Conservation (phyloP, 169 alveolate genomes). For the Plasmodium vivax region DNA sequence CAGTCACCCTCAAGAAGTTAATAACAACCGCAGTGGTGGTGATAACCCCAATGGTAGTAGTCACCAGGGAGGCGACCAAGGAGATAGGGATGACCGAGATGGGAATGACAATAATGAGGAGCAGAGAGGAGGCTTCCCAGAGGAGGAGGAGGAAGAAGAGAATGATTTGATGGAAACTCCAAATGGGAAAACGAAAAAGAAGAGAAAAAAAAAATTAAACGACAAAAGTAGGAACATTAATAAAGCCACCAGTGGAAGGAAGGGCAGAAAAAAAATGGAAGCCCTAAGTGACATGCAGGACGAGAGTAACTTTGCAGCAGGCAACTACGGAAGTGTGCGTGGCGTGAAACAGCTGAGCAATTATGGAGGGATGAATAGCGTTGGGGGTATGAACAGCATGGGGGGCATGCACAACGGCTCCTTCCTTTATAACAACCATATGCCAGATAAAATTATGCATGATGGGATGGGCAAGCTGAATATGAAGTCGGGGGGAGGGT, state of each 20-base stretch:
- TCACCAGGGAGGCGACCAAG: background rate
- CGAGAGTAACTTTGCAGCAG: slow-evolving; percentile 11
- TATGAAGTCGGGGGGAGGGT: background rate
- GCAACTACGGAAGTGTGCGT: slow-evolving; percentile 5
- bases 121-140: background rate
- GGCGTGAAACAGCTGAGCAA: background rate
- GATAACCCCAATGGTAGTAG: background rate
- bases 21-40: too few species aligned
- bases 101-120: background rate
- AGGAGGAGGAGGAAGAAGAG: background rate
- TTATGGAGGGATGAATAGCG: background rate
- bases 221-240: slow-evolving; percentile 59
- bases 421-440: background rate
- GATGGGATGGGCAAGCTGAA: background rate
- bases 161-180: slow-evolving; percentile 15
- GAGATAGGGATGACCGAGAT: background rate
- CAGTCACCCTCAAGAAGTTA: background rate
- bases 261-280: background rate
- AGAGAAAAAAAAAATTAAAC: slow-evolving; percentile 18
- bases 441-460: slow-evolving; percentile 5
- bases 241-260: slow-evolving; percentile 15
- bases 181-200: slow-evolving; percentile 6
- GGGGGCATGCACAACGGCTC: background rate
- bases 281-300: background rate
- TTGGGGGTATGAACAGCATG: background rate